Conservation (phyloP, 257 asterid species). For the Marsdenia floribunda region DNA sequence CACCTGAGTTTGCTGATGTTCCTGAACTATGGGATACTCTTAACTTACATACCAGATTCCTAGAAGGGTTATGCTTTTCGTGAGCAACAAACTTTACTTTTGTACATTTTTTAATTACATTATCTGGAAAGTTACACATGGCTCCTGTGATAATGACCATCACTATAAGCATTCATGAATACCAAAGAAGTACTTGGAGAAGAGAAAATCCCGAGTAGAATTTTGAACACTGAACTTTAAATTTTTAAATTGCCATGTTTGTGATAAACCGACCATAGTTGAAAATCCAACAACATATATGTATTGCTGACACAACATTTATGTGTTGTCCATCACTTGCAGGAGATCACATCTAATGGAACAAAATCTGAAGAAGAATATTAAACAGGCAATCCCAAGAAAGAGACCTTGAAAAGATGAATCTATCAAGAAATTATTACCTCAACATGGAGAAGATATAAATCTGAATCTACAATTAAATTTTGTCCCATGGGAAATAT, state of each 20-base stretch:
- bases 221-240: not conserved
- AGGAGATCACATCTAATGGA: not conserved
- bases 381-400: no score
- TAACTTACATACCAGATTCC: not conserved
- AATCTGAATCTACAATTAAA: conserved; percentile 77
- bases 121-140: not conserved
- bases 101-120: not conserved
- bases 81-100: not conserved
- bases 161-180: not conserved
- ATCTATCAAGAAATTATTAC: conserved; percentile 24
- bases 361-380: no score
- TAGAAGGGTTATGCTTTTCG: not conserved
- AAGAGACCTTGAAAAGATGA: not conserved
- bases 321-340: not conserved
- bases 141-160: not conserved
- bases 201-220: no score
- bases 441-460: conserved; percentile 81
- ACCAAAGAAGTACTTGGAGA: not conserved
- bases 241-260: not conserved
- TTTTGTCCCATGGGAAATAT: conserved; percentile 67
- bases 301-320: not conserved
- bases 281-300: not conserved
- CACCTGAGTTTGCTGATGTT: not conserved
- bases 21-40: not conserved
- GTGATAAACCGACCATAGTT: not conserved